Percentiles rank a stretch among this genome's conserved stretches.
These are phyloP conservation scores for Rhynchosporium agropyri DNA, from an alignment of 2,329 filamentous ascomycete genomes.

Conservation along the genomic window DNA sequence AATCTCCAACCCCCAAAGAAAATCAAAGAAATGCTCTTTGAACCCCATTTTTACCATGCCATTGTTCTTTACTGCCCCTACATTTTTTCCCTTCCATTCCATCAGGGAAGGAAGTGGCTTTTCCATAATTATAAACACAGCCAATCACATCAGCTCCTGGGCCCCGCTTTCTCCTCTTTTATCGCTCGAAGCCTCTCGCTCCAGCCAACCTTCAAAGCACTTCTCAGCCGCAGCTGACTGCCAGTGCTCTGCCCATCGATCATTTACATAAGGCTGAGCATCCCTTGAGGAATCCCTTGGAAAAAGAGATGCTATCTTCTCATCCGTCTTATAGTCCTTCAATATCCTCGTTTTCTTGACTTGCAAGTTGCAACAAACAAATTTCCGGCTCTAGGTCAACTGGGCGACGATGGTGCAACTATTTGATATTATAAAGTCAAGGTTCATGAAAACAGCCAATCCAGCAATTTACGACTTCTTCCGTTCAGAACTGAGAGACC, in stretches of 20 bases:
- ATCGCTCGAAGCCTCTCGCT: neutral
- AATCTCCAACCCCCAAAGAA: no score
- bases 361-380: neutral
- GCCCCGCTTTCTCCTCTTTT: no score
- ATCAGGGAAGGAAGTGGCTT: no score
- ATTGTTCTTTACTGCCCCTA: no score
- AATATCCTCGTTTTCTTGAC: neutral
- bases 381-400: neutral
- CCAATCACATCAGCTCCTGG: no score
- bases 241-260: neutral
- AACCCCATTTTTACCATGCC: no score
- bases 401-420: neutral
- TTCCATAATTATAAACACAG: no score
- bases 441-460: constrained; percentile 3
- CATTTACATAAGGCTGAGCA: constrained; percentile 10
- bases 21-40: no score
- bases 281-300: neutral
- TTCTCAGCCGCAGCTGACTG: constrained; percentile 12
- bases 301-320: no score
- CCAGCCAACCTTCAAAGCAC: constrained; percentile 8
- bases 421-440: neutral
- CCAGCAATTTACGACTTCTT: constrained; percentile 10
- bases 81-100: no score
- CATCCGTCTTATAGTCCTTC: neutral
- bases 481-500: constrained; percentile 15